Evolutionary conservation across 495 filamentous ascomycete species (phyloP).

Genomic region (Neurospora africana): DNA sequence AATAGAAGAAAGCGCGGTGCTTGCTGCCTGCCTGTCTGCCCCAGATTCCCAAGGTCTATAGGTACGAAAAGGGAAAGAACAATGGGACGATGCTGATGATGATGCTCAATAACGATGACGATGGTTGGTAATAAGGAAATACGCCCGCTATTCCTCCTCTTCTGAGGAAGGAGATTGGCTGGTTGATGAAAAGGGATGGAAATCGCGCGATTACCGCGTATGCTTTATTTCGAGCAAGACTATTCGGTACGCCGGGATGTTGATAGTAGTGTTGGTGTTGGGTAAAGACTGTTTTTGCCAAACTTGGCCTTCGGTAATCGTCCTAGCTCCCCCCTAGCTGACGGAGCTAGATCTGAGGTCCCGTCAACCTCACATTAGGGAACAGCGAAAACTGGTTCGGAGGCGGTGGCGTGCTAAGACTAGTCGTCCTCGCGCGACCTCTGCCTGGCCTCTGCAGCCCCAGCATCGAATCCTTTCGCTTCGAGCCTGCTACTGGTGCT

Average conservation of each 20-base stretch:
- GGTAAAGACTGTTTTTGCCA: background rate
- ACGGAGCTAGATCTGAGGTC: slow-evolving; percentile 13
- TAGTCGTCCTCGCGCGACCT: slow-evolving; percentile 23
- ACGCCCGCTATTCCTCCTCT: background rate
- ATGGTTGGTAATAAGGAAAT: background rate
- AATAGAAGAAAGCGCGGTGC: background rate
- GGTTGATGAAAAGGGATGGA: background rate
- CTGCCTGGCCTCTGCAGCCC: slow-evolving; percentile 5
- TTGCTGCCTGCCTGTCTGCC: background rate
- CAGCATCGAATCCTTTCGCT: slow-evolving; percentile 16
- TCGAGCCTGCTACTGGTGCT: background rate
- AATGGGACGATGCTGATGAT: background rate
- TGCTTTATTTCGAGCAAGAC: background rate
- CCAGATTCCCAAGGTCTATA: background rate
- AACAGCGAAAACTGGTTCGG: slow-evolving; percentile 34
- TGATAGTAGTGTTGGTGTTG: background rate
- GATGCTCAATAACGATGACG: background rate
- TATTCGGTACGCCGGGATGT: background rate
- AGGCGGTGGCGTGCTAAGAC: slow-evolving; percentile 28
- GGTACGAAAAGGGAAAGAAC: background rate
- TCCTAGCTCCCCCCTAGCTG: background rate
- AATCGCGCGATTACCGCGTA: background rate
- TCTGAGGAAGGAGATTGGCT: background rate
- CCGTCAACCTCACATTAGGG: slow-evolving; percentile 16
- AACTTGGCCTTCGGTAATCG: background rate